Base-by-base conservation (phyloP, 1,139 yeast species). In the Komagataea norvegica region DNA sequence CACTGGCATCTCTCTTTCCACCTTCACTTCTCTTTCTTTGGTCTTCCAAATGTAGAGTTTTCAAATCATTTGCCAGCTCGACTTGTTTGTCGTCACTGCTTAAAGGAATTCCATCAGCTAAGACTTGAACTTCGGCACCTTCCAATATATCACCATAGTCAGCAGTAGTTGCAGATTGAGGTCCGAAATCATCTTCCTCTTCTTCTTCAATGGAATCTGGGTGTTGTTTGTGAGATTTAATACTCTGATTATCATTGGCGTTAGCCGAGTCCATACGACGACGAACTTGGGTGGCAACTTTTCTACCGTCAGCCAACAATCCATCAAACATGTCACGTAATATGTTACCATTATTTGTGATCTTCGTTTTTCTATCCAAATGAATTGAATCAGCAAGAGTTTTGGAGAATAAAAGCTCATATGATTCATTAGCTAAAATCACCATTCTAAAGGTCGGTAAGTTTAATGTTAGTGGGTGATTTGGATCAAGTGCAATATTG, bases 371-470 rank as follows among this genome's bases (percentile, higher is more conserved):
- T 47, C 77, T 75, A 28, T 78, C 75, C 28, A 88, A 67, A 51
- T 83, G 87, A 35, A 88, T 72, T 0, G 94, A 75, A 8, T 68
- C 60, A 37, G 81, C 72, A 32, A 82, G 68, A 1, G 89, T 83
- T 20, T 68, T 65, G 25, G 86, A 71, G 60, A 91, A 91, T 47
- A 89, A 76, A 29, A 83, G 65, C 57, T 91, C 97, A 49, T 88
- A 81, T 0, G 96, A 85, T 54, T 88, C 97, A 58, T 89, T 96
- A 0, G 97, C 96, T 13, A 91, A 68, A 4, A 91, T 67, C 2
- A 91, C 94, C 98, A 91, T 91, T 48, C 98, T 70, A 64, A 91
- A 91, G 0, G 96, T 88, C 0, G 97, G 89, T 21, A 89, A 65
- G 38, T 85, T 85, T 41, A 91, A 72, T 40, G 67, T 77, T 15